Base-by-base conservation (phyloP, 805 yeast genomes). In the Yamadazyma akitaensis region DNA sequence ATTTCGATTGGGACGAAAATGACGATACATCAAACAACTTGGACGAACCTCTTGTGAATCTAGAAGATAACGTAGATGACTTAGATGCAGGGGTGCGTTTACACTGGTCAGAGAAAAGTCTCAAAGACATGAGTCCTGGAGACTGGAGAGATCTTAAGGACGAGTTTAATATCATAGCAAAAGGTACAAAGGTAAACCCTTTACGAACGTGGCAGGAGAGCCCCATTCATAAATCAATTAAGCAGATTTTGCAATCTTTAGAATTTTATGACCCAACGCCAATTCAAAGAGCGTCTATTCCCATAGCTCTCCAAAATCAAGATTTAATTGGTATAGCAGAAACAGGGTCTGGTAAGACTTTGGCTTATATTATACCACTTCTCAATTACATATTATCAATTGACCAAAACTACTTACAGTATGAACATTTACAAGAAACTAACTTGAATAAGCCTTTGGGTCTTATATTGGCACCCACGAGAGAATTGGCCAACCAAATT, bases 321-420 rank as follows among this genome's bases (percentile, higher is more conserved):
- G 97, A 92, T 61, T 71, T 88, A 2, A 73, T 91, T 17, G 98
- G 96, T 12, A 78, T 91, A n/a, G 97, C 98, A 0, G 90, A 90
- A 54, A 92, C 99, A 0, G 99, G 99, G 11, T 87, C 96, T 1
- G 99, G 99, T 56, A 92, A 94, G 61, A 92, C 99, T 0, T 70
- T 91, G 11, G 85, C 95, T 2, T 92, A 84, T 63, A 61, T 87
- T 10, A 63, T 92, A 2, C 98, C 99, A 0, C 64, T 88, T 42
- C 59, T 87, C 9, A 61, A 80, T 2, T 81, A 80, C 52, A 68
- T 85, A 13, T 51, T 66, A 6, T 50, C 56, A 6, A 62, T 68
- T 11, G 74, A 70, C 37, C 36, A 49, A 13, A 64, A 65, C 45
- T 71, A 67, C 47, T 44, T 68, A 46, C 50, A 59, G 34, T 62